Percentiles rank a stretch among this genome's conserved stretches.
Conservation (phyloP, 306 rosid species). For the Trifolium fragiferum region DNA sequence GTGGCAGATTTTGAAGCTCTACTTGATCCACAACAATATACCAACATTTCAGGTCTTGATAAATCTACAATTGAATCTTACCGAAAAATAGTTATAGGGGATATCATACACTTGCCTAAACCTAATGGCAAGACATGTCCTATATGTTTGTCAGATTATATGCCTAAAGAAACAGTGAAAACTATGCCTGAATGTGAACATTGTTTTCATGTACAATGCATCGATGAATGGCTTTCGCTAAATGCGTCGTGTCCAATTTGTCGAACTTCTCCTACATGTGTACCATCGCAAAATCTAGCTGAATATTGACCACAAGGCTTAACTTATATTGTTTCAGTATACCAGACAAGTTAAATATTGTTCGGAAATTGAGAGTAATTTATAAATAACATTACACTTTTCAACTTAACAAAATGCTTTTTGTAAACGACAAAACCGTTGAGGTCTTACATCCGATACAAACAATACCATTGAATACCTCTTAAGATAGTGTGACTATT, state of each 20-base stretch:
- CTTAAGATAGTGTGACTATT: no score
- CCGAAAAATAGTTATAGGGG: conserved; percentile 64
- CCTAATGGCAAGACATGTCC: conserved; percentile 56
- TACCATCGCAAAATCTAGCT: conserved; percentile 8
- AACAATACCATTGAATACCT: no score
- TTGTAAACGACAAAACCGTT: no score
- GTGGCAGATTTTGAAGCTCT: conserved; percentile 55
- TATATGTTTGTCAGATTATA: conserved; percentile 71
- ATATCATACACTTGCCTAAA: conserved; percentile 52
- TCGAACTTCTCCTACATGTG: conserved; percentile 52
- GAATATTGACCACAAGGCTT: neutral
- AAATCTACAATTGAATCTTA: conserved; percentile 61
- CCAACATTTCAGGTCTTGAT: conserved; percentile 51
- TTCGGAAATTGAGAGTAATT: no score
- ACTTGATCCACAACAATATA: conserved; percentile 37
- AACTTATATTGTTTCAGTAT: no score
- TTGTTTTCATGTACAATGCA: conserved; percentile 74
- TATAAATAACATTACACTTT: no score
- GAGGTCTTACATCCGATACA: no score
- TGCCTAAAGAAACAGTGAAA: conserved; percentile 65
- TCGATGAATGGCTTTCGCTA: conserved; percentile 76
- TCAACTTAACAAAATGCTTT: no score
- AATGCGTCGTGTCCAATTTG: conserved; percentile 82
- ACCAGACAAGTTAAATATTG: no score
- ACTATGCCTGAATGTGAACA: conserved; percentile 69